A percentile compares a stretch with the other conserved stretches of the same genome.
phyloP scores from a whole-genome alignment of 768 basidiomycete species.

The Termitomyces sp. region DNA sequence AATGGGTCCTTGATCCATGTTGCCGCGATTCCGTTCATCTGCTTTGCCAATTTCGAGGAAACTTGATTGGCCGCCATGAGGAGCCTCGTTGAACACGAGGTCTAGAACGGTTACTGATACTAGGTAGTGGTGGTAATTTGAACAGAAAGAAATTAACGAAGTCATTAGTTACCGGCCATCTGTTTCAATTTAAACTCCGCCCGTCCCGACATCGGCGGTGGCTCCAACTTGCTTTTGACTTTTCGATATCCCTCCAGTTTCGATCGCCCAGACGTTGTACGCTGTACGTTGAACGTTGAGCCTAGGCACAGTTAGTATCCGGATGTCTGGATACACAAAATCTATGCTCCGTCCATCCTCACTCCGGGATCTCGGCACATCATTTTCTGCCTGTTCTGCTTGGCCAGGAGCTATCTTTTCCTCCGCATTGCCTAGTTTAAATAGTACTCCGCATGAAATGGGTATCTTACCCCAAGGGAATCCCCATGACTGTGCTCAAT shows the following conservation, averaged over 20 bases:
- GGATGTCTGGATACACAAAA: not conserved
- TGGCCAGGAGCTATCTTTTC: not conserved
- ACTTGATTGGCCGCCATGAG: slow-evolving; percentile 23
- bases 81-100: not conserved
- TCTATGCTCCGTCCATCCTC: not conserved
- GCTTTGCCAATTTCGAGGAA: slow-evolving; percentile 40
- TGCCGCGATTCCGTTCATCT: slow-evolving; percentile 54
- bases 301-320: not conserved
- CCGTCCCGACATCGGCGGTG: not conserved
- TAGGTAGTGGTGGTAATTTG: not conserved
- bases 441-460: not conserved
- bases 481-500: not conserved
- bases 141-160: not conserved
- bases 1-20: slow-evolving; percentile 74
- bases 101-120: not conserved
- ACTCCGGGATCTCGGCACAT: not conserved
- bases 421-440: not conserved
- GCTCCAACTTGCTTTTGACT: not conserved
- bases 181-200: slow-evolving; percentile 13
- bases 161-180: not conserved
- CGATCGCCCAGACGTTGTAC: not conserved
- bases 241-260: not conserved
- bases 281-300: not conserved
- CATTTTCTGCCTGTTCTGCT: too few species aligned
- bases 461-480: not conserved